These are phyloP conservation scores for Carex cristatella DNA, from an alignment of 176 grass and related monocot genomes.

Conservation along the genomic window DNA sequence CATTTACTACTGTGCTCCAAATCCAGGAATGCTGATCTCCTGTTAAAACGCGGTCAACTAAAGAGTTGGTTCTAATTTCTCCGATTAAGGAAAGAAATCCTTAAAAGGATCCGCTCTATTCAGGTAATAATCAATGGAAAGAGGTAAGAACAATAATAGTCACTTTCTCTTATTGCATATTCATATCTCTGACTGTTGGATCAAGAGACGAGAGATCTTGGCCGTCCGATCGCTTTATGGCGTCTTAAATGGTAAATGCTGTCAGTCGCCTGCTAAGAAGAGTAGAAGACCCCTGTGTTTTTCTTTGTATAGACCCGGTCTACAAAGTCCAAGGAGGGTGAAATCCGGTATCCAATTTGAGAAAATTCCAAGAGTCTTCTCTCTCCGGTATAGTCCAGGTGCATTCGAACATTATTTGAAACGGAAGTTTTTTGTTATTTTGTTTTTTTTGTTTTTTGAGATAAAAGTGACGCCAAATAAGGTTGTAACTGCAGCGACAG, in stretches of 20 bases:
- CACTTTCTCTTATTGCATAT: background rate
- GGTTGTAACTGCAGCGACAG: background rate
- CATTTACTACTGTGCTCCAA: background rate
- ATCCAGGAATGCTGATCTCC: background rate
- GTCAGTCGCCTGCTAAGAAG: background rate
- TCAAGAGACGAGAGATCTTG: background rate
- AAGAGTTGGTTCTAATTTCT: background rate
- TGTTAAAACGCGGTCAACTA: background rate
- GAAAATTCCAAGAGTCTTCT: background rate
- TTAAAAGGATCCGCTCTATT: background rate
- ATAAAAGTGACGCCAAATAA: background rate
- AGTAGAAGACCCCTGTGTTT: background rate
- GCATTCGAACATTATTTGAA: background rate
- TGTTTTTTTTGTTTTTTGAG: too few relatives aligned
- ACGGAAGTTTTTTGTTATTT: background rate
- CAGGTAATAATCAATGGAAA: background rate
- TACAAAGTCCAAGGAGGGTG: background rate
- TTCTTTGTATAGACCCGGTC: background rate
- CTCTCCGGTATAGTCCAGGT: background rate
- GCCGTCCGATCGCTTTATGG: background rate
- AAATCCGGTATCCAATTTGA: background rate
- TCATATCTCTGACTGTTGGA: background rate
- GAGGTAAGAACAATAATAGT: background rate
- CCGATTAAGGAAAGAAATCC: slow-evolving; percentile 11
- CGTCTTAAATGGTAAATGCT: background rate